Evolutionary conservation across 1,284 basidiomycete genomes (phyloP).

Genomic region (Chalciporus sp.): DNA sequence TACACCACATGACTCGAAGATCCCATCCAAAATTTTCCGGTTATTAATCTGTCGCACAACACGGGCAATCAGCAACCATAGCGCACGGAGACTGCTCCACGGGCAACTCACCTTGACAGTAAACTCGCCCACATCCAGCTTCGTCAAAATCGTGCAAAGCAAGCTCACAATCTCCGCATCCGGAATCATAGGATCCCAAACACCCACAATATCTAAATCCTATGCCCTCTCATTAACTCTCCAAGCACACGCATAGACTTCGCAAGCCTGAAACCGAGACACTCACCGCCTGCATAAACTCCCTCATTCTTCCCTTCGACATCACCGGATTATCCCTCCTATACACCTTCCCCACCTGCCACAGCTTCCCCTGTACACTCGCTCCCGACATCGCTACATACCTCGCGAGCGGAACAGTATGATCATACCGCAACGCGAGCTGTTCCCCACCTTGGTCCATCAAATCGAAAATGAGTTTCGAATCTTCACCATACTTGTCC

Average conservation of each 20-base stretch:
- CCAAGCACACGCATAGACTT: too few species aligned
- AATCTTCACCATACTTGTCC: constrained; percentile 97
- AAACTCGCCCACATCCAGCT: constrained; percentile 90
- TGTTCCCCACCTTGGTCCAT: constrained; percentile 99
- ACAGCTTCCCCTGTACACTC: constrained; percentile 79
- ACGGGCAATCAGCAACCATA: background rate
- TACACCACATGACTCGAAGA: constrained; percentile 97
- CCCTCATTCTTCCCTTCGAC: constrained; percentile 97
- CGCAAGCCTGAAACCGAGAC: too few species aligned
- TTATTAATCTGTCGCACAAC: constrained; percentile 75
- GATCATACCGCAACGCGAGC: constrained; percentile 92
- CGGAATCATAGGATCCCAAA: constrained; percentile 96
- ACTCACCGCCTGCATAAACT: constrained; percentile 96
- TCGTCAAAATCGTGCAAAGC: constrained; percentile 79
- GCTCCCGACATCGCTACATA: constrained; percentile 94
- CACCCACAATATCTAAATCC: constrained; percentile 97
- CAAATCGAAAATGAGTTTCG: constrained; percentile 97
- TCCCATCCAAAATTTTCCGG: constrained; percentile 95
- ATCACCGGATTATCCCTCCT: constrained; percentile 96
- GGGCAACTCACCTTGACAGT: constrained; percentile 79
- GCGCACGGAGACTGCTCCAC: background rate
- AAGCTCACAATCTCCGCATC: constrained; percentile 92
- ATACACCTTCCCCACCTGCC: constrained; percentile 99
- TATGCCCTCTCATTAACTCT: constrained; percentile 13
- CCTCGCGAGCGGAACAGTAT: constrained; percentile 95